Conservation (phyloP, 2,329 filamentous ascomycete species). For the Ophiostoma quercus region DNA sequence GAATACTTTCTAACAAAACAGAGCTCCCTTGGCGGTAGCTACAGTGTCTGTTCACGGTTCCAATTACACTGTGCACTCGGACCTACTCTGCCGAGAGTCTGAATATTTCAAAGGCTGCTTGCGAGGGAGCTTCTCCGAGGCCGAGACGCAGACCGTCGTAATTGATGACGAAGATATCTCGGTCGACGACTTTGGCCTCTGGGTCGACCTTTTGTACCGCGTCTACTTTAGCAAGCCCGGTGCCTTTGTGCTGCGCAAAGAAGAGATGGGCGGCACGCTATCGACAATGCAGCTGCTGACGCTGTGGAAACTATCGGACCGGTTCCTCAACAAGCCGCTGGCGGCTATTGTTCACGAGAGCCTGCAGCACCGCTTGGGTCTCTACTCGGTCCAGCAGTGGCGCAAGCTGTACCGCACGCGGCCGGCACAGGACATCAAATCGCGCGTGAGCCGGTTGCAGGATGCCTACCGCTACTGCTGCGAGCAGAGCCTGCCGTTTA, state of each 20-base stretch:
- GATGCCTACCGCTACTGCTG: constrained; percentile 27
- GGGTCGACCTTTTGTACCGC: constrained; percentile 29
- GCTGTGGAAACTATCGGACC: constrained; percentile 29
- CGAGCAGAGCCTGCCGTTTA: constrained; percentile 27
- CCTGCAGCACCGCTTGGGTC: constrained; percentile 28
- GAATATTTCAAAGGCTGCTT: constrained; percentile 27
- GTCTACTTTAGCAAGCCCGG: constrained; percentile 24
- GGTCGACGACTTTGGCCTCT: constrained; percentile 27
- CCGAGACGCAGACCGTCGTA: constrained; percentile 25
- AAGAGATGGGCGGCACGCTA: constrained; percentile 28
- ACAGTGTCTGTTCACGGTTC: constrained; percentile 25
- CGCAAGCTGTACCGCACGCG: constrained; percentile 28
- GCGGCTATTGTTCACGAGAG: constrained; percentile 26
- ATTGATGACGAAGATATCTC: constrained; percentile 27
- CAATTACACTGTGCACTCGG: constrained; percentile 26
- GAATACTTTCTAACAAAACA: not conserved
- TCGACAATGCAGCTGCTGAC: constrained; percentile 28
- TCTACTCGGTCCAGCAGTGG: constrained; percentile 28
- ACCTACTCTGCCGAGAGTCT: constrained; percentile 27
- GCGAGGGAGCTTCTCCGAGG: constrained; percentile 27
- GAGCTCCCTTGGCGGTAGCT: constrained; percentile 24
- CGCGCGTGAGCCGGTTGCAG: constrained; percentile 27
- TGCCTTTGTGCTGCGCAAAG: constrained; percentile 27
- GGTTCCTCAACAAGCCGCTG: constrained; percentile 26
- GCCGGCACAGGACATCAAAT: constrained; percentile 24